A percentile compares a stretch with the other conserved stretches of the same genome.
These are phyloP conservation scores for Backusella liffmaniae DNA, from an alignment of 192 early-diverging fungal genomes.

Conservation along the genomic window DNA sequence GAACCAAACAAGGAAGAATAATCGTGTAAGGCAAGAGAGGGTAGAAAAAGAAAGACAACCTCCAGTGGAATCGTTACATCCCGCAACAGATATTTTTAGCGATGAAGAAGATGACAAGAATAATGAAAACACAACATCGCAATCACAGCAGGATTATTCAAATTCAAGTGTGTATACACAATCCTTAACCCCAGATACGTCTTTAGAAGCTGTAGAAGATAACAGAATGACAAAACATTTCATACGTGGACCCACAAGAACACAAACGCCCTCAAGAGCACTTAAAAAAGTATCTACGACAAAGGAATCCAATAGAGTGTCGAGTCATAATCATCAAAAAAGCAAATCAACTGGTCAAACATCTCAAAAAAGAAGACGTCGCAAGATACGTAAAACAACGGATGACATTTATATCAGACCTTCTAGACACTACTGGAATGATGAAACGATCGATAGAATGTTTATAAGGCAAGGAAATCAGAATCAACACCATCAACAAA, in stretches of 20 bases:
- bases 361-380: neutral
- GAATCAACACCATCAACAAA: neutral
- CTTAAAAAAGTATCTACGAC: neutral
- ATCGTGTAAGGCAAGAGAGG: neutral
- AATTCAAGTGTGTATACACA: neutral
- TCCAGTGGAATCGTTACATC: neutral
- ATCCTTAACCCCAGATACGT: neutral
- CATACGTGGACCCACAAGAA: neutral
- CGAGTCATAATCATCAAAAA: neutral
- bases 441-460: neutral
- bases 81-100: neutral
- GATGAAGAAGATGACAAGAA: neutral
- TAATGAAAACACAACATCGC: neutral
- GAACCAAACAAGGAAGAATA: neutral
- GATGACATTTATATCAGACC: neutral
- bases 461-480: neutral
- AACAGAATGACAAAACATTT: neutral
- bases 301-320: neutral
- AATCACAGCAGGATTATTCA: neutral
- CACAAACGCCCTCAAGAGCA: neutral
- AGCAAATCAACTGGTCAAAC: neutral
- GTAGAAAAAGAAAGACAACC: neutral
- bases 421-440: neutral
- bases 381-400: neutral
- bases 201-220: neutral